These are phyloP conservation scores for Bipolaris sorokiniana DNA, from an alignment of 2,329 filamentous ascomycete genomes.

Conservation along the genomic window DNA sequence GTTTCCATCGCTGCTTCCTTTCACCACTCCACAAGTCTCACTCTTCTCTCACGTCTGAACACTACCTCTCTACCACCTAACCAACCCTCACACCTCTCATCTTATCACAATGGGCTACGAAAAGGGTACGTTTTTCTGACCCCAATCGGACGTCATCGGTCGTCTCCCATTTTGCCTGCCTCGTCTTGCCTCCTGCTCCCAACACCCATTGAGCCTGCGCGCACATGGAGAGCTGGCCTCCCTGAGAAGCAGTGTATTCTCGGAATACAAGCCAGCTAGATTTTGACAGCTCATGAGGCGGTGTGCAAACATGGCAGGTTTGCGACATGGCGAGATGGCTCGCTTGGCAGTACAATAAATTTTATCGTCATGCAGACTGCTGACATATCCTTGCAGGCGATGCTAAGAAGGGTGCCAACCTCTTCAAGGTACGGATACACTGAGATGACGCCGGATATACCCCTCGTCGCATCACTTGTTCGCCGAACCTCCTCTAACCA, in stretches of 20 bases:
- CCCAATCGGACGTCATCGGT: conserved; percentile 41
- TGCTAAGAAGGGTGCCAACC: conserved; percentile 92
- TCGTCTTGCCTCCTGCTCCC: neutral
- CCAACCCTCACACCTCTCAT: conserved; percentile 20
- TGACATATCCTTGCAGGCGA: conserved; percentile 68
- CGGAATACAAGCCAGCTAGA: neutral
- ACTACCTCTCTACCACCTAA: conserved; percentile 5
- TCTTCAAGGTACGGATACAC: conserved; percentile 76
- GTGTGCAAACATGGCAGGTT: conserved; percentile 27
- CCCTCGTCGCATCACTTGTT: conserved; percentile 7
- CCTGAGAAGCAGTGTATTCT: conserved; percentile 9
- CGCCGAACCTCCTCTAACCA: conserved; percentile 30
- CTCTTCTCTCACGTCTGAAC: neutral
- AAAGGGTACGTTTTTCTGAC: conserved; percentile 43
- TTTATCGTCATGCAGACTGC: conserved; percentile 16
- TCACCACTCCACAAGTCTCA: conserved; percentile 13
- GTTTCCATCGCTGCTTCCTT: conserved; percentile 20
- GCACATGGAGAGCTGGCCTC: conserved; percentile 16
- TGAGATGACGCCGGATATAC: neutral
- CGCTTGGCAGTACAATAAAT: conserved; percentile 15
- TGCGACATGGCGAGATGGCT: conserved; percentile 35
- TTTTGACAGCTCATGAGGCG: conserved; percentile 16
- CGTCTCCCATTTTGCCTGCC: conserved; percentile 20
- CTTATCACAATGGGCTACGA: conserved; percentile 50
- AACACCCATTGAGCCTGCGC: conserved; percentile 36